These are phyloP conservation scores for Daldinia caldariorum DNA, from an alignment of 495 filamentous ascomycete species.

Conservation along the genomic window DNA sequence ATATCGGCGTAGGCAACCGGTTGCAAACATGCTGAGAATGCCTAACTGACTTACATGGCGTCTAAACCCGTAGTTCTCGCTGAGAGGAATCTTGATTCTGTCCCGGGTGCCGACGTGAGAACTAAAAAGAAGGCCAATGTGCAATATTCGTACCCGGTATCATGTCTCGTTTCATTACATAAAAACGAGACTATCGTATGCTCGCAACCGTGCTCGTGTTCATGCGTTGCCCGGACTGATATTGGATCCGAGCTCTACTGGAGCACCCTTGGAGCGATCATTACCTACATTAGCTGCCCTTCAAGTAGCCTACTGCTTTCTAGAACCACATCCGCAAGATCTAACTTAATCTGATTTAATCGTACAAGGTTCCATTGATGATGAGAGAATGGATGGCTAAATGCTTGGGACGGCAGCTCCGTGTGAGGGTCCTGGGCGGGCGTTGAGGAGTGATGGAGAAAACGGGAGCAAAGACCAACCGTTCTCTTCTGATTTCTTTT, in stretches of 20 bases:
- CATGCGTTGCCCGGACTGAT: constrained; percentile 20
- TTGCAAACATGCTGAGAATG: not conserved
- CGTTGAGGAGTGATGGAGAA: not conserved
- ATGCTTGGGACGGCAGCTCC: not conserved
- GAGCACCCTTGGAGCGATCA: constrained; percentile 38
- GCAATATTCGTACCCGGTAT: constrained; percentile 17
- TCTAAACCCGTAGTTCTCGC: not conserved
- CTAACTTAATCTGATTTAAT: constrained; percentile 28
- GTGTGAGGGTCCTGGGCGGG: not conserved
- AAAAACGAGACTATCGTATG: constrained; percentile 16
- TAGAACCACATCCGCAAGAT: constrained; percentile 24
- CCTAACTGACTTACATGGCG: not conserved
- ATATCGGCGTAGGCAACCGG: not conserved
- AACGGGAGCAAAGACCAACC: constrained; percentile 25
- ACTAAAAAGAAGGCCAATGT: not conserved
- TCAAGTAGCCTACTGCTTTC: constrained; percentile 10
- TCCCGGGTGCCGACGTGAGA: not conserved
- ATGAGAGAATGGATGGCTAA: not conserved
- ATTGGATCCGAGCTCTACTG: constrained; percentile 26
- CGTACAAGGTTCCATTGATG: constrained; percentile 7
- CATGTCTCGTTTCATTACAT: constrained; percentile 21
- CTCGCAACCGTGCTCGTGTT: constrained; percentile 22
- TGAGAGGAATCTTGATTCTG: not conserved
- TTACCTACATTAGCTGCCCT: constrained; percentile 3
- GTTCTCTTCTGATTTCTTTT: constrained; percentile 8